phyloP scores from a whole-genome alignment of 345 rosid genomes.

The Gossypium turneri region DNA sequence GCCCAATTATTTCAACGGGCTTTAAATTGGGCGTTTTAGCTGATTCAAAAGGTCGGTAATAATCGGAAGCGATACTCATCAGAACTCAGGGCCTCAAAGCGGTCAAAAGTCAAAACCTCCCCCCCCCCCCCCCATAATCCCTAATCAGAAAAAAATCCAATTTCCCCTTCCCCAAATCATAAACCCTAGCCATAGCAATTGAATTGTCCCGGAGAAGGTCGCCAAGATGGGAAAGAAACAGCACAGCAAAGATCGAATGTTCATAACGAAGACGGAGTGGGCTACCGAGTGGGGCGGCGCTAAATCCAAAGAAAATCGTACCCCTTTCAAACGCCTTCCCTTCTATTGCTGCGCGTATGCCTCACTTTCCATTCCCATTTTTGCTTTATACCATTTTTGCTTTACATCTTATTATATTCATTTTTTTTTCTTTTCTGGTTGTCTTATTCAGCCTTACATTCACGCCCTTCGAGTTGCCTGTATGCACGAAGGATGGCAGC shows the following conservation, averaged over 20 bases:
- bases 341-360: slow-evolving; percentile 96
- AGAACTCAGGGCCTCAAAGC: not conserved
- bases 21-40: not conserved
- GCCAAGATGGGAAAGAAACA: slow-evolving; percentile 87
- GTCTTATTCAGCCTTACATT: slow-evolving; percentile 73
- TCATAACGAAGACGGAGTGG: slow-evolving; percentile 92
- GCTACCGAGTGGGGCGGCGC: slow-evolving; percentile 99
- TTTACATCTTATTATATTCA: not conserved
- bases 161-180: not conserved
- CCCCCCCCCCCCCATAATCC: not conserved
- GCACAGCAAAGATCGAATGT: slow-evolving; percentile 98
- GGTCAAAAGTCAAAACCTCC: slow-evolving; percentile 5
- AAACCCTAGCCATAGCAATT: slow-evolving; percentile 1
- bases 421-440: not conserved
- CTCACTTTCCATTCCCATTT: not conserved
- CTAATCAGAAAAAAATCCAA: not conserved
- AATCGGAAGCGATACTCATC: not conserved
- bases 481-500: slow-evolving; percentile 78
- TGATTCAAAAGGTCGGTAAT: not conserved
- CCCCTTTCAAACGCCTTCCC: slow-evolving; percentile 91
- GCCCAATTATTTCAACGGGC: not conserved
- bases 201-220: not conserved
- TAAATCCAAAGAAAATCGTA: slow-evolving; percentile 63
- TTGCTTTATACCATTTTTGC: not conserved
- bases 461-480: slow-evolving; percentile 74